Evolutionary conservation across 768 basidiomycete genomes (phyloP).

Genomic region (Lyophyllum shimeji): DNA sequence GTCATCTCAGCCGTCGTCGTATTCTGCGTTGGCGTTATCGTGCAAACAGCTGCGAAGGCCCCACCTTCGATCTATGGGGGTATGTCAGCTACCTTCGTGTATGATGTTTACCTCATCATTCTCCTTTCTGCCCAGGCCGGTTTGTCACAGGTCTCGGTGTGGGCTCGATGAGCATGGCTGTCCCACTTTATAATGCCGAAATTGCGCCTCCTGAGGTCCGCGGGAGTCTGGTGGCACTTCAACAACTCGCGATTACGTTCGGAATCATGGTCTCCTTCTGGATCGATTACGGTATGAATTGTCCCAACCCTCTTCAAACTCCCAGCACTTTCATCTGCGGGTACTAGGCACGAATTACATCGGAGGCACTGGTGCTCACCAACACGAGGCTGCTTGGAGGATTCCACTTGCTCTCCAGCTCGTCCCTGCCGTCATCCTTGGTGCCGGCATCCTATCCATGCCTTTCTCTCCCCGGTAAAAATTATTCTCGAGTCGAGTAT

Average conservation of each 20-base stretch:
- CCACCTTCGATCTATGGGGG: slow-evolving; percentile 69
- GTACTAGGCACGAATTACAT: slow-evolving; percentile 65
- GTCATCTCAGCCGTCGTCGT: slow-evolving; percentile 48
- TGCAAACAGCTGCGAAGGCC: slow-evolving; percentile 59
- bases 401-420: slow-evolving; percentile 74
- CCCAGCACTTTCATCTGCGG: slow-evolving; percentile 35
- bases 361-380: slow-evolving; percentile 55
- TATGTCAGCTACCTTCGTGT: slow-evolving; percentile 10
- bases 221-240: slow-evolving; percentile 77
- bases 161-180: slow-evolving; percentile 80
- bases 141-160: slow-evolving; percentile 82
- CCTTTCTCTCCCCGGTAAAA: slow-evolving; percentile 75
- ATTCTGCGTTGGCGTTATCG: slow-evolving; percentile 72
- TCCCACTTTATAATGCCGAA: slow-evolving; percentile 74
- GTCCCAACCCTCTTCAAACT: not conserved
- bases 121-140: slow-evolving; percentile 39
- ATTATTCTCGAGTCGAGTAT: not conserved
- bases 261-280: slow-evolving; percentile 69
- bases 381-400: slow-evolving; percentile 73
- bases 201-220: slow-evolving; percentile 81
- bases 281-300: slow-evolving; percentile 45
- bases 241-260: slow-evolving; percentile 81
- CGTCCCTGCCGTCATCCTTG: slow-evolving; percentile 70
- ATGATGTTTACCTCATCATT: slow-evolving; percentile 16
- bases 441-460: slow-evolving; percentile 71